Base-by-base conservation (phyloP, 345 rosid species). In the Capsella bursapastoris region DNA sequence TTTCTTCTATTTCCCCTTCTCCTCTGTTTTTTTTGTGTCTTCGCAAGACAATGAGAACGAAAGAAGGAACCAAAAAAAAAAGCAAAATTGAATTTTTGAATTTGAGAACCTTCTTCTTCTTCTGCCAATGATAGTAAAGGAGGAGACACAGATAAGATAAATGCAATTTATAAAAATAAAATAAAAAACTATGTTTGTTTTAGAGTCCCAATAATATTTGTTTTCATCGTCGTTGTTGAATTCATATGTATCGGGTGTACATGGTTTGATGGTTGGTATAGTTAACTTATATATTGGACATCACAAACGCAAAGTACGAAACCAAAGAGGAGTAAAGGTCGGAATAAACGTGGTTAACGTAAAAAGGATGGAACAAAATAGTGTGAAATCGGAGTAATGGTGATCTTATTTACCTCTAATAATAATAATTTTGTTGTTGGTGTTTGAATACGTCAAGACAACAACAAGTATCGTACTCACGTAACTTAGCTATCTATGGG, bases 401-500 rank as follows among this genome's bases (percentile, higher is more conserved):
- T 60, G 48, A 22, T 11, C 22, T 0, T 57, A 57, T 8, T 29
- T 13, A 28, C 35, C 29, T 27, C 57, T 10, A 25, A 57, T 57
- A 34, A 57, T 57, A 34, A 34, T 7, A 53, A 0, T 5, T 47
- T 34, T 34, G 11, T 15, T 28, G 34, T 7, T 7, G 32, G 12
- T 9, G 28, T 44, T 44, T 34, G 65, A 22, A 31, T 34, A 70
- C 34, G 15, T 70, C 13, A 64, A 53, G 47, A 63, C 77, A 49
- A 40, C 15, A 50, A n/a, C 40, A 34, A 34, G 37, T 29, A 51
- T 58, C 15, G 53, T 66, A 50, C 50, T 71, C 29, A 49, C 2
- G 58, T 37, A 61, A 38, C 41, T 58, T 70, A 35, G 22, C 49
- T 35, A 35, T 70, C 66, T 12, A 31, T 66, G 68, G 44, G 68